Percentiles rank a stretch among this genome's conserved stretches.
Conservation (phyloP, 768 basidiomycete species). For the Termitomyces sp. region DNA sequence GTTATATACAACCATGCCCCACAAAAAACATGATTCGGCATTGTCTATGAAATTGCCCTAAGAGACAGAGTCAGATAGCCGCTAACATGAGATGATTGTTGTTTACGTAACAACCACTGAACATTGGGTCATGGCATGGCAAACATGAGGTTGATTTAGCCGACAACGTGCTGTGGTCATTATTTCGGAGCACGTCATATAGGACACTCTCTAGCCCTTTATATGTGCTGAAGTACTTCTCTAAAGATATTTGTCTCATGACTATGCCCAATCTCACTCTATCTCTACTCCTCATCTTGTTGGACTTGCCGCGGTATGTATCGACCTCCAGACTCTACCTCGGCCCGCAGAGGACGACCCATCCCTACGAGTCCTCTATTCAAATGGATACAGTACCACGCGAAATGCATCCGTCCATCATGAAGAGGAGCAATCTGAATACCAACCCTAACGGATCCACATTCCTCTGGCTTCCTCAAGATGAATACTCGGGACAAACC, state of each 20-base stretch:
- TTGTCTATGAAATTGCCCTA: background rate
- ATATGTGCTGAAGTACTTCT: constrained; percentile 3
- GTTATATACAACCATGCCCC: constrained; percentile 12
- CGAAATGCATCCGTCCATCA: constrained; percentile 5
- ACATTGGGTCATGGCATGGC: background rate
- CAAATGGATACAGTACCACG: background rate
- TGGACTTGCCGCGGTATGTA: background rate
- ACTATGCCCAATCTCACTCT: constrained; percentile 6
- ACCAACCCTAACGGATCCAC: constrained; percentile 40
- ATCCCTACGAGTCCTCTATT: background rate
- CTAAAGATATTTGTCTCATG: background rate
- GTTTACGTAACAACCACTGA: background rate
- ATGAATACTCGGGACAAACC: constrained; percentile 56
- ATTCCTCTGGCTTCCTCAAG: constrained; percentile 64
- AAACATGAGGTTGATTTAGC: constrained; percentile 11
- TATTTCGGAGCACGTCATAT: background rate
- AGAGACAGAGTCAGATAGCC: too few relatives aligned
- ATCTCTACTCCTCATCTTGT: constrained; percentile 1
- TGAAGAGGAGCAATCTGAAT: constrained; percentile 27
- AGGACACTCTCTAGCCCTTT: background rate
- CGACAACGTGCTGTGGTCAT: constrained; percentile 6
- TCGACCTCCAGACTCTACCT: constrained; percentile 11
- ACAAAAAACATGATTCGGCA: background rate
- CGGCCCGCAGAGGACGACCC: background rate
- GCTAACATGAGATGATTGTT: background rate